These are phyloP conservation scores for Apiotrichum laibachii DNA, from an alignment of 1,284 basidiomycete species.

Conservation along the genomic window DNA sequence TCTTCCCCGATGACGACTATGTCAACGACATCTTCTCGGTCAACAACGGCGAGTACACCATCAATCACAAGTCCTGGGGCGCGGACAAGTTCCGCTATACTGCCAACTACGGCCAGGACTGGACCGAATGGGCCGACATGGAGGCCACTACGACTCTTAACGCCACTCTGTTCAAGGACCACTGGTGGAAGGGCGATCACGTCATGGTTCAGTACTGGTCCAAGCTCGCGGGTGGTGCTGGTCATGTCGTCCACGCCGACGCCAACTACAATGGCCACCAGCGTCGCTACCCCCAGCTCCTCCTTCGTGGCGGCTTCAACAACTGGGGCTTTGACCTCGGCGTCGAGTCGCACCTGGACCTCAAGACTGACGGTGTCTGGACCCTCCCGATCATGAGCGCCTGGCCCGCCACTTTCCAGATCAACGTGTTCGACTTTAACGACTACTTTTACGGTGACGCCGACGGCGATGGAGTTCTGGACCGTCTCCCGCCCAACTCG, in stretches of 20 bases:
- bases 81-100: constrained; percentile 85
- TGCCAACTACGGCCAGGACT: constrained; percentile 78
- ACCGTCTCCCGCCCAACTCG: constrained; percentile 83
- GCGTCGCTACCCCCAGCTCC: constrained; percentile 77
- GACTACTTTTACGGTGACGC: constrained; percentile 86
- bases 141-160: constrained; percentile 69
- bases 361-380: constrained; percentile 58
- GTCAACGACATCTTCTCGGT: constrained; percentile 60
- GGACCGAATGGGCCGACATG: constrained; percentile 74
- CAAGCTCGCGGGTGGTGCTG: constrained; percentile 60
- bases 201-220: constrained; percentile 88
- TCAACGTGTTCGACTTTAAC: constrained; percentile 83
- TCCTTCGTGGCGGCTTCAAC: constrained; percentile 84
- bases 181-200: constrained; percentile 80
- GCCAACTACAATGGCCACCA: constrained; percentile 58
- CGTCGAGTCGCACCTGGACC: constrained; percentile 64
- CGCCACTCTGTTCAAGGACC: constrained; percentile 58
- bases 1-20: constrained; percentile 74
- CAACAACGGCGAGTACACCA: constrained; percentile 64
- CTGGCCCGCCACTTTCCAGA: constrained; percentile 82
- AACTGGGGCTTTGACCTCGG: constrained; percentile 85
- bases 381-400: constrained; percentile 65
- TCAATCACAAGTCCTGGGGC: constrained; percentile 75
- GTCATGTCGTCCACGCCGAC: constrained; percentile 74
- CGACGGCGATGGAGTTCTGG: constrained; percentile 79